Percentiles rank a stretch among this genome's conserved stretches.
Evolutionary conservation across 2,329 filamentous ascomycete genomes (phyloP).

Genomic region (Hypocreales sp.): DNA sequence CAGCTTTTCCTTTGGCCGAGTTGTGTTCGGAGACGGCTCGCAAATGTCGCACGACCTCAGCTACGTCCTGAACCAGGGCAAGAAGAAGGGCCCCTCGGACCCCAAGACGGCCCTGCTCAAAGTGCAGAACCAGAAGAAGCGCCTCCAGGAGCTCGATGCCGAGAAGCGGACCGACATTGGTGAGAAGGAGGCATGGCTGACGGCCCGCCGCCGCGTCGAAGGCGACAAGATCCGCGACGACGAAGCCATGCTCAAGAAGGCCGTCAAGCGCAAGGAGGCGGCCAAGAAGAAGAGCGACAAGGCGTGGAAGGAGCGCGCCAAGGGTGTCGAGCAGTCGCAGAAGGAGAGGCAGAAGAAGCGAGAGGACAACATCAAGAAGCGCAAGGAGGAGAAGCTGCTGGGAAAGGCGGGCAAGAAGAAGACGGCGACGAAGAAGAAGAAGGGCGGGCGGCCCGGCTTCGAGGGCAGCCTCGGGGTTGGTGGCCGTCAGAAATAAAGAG

Average conservation of each 20-base stretch:
- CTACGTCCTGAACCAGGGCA: conserved; percentile 33
- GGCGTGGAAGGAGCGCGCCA: conserved; percentile 64
- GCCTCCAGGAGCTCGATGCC: conserved; percentile 59
- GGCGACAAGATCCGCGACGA: conserved; percentile 84
- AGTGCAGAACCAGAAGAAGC: conserved; percentile 72
- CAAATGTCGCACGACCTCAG: conserved; percentile 61
- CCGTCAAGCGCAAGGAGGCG: conserved; percentile 82
- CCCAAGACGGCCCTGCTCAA: conserved; percentile 73
- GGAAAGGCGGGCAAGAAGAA: conserved; percentile 46
- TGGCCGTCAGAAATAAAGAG: conserved; percentile 27
- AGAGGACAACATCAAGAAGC: conserved; percentile 61
- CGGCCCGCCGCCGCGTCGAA: conserved; percentile 74
- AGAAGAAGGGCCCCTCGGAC: conserved; percentile 73
- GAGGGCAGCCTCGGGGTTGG: conserved; percentile 50
- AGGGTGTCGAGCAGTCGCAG: conserved; percentile 59
- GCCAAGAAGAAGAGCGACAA: conserved; percentile 82
- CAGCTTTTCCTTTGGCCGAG: conserved; percentile 77
- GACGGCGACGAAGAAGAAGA: conserved; percentile 26
- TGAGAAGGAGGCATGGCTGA: conserved; percentile 90
- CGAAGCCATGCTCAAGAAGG: conserved; percentile 78
- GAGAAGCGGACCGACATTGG: conserved; percentile 74
- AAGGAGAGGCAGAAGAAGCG: conserved; percentile 71
- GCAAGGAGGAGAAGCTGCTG: conserved; percentile 54
- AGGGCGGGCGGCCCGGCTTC: conserved; percentile 47
- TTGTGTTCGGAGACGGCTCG: conserved; percentile 81